Conservation (phyloP, 1,284 basidiomycete species). For the Irpex rosettiformis region DNA sequence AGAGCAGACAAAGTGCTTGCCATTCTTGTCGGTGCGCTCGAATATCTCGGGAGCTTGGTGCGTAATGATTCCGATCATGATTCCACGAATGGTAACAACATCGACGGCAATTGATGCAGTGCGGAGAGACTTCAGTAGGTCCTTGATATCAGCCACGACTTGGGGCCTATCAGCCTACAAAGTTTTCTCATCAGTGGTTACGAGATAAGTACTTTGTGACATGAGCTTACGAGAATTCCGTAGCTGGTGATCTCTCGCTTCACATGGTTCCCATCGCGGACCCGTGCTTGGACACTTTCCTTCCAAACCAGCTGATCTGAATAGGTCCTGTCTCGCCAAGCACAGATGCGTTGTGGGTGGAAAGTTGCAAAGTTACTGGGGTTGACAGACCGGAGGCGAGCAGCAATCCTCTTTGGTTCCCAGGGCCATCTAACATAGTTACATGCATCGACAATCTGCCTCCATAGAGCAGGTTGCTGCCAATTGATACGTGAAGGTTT, state of each 20-base stretch:
- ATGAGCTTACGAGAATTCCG: neutral
- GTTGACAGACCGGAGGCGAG: neutral
- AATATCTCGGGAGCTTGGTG: slow-evolving; percentile 7
- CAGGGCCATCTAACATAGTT: neutral
- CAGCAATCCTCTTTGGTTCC: neutral
- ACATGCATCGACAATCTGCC: neutral
- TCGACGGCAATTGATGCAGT: neutral
- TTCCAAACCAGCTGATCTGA: neutral
- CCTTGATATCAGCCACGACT: neutral
- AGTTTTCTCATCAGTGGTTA: neutral
- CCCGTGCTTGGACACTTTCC: slow-evolving; percentile 1
- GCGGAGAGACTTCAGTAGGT: slow-evolving; percentile 1
- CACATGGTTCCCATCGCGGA: neutral
- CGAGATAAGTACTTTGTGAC: neutral
- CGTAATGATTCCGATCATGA: slow-evolving; percentile 5
- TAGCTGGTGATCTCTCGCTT: neutral
- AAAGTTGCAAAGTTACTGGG: neutral
- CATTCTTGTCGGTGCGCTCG: neutral
- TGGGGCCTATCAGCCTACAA: neutral
- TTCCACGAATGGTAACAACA: slow-evolving; percentile 4
- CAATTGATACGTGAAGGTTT: neutral
- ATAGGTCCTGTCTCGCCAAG: neutral
- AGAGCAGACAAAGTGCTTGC: slow-evolving; percentile 16
- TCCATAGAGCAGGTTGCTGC: neutral
- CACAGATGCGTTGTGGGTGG: neutral